A percentile compares a stretch with the other conserved stretches of the same genome.
These are phyloP conservation scores for Lactifluus echinatus DNA, from an alignment of 768 basidiomycete species.

Conservation along the genomic window DNA sequence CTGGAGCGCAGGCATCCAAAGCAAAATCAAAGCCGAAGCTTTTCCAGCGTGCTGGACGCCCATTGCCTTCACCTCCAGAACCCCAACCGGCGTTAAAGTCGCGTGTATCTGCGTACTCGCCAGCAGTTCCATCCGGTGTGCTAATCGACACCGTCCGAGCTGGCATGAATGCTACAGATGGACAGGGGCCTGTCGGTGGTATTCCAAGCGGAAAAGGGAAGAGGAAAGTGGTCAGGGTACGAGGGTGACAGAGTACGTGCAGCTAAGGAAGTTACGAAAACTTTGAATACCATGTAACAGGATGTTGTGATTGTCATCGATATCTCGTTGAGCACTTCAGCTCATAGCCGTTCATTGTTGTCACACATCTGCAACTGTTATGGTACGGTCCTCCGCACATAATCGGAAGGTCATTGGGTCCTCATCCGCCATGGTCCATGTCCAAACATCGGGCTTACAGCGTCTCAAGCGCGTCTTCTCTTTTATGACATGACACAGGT, in stretches of 20 bases:
- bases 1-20: constrained; percentile 20
- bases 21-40: constrained; percentile 23
- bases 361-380: too few relatives aligned
- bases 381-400: not conserved
- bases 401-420: not conserved
- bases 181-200: constrained; percentile 8
- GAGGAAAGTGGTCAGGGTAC: constrained; percentile 19
- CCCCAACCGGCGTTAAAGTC: constrained; percentile 65
- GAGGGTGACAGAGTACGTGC: constrained; percentile 7
- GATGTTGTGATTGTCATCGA: not conserved
- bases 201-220: constrained; percentile 19
- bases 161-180: constrained; percentile 19
- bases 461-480: too few relatives aligned
- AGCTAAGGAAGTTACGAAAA: not conserved
- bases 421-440: too few relatives aligned
- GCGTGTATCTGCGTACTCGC: constrained; percentile 30
- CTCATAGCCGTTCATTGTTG: too few relatives aligned
- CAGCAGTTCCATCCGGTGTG: constrained; percentile 17
- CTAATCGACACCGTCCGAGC: constrained; percentile 19
- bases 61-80: constrained; percentile 65
- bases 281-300: constrained; percentile 4
- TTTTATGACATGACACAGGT: not conserved
- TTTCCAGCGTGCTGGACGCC: constrained; percentile 21
- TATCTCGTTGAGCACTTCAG: too few relatives aligned
- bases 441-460: too few relatives aligned